These are phyloP conservation scores for Starmerella etchellsii DNA, from an alignment of 805 yeast species.

Conservation along the genomic window DNA sequence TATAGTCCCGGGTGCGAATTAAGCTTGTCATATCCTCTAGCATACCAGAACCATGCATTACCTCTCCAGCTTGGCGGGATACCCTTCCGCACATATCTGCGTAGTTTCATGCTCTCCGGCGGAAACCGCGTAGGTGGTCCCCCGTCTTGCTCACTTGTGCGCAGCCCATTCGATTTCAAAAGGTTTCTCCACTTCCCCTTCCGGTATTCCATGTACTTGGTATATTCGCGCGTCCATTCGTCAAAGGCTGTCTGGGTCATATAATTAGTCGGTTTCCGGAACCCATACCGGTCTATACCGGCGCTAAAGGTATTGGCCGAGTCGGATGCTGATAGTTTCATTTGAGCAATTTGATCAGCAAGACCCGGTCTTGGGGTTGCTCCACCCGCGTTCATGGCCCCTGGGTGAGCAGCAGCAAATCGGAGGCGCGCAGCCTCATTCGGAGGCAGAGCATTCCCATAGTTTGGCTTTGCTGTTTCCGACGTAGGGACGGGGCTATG, in stretches of 20 bases:
- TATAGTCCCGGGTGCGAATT: constrained; percentile 63
- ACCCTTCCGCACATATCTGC: constrained; percentile 76
- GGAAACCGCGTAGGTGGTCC: constrained; percentile 31
- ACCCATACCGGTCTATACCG: constrained; percentile 66
- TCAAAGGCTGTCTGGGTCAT: constrained; percentile 48
- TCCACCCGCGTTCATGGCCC: too few species aligned
- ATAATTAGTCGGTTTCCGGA: constrained; percentile 50
- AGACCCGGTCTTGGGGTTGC: too few species aligned
- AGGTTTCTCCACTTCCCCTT: constrained; percentile 65
- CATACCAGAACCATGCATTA: constrained; percentile 90
- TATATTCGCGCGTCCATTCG: constrained; percentile 61
- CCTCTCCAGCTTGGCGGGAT: constrained; percentile 98
- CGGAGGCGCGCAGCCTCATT: constrained; percentile 2
- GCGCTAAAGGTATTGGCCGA: constrained; percentile 14
- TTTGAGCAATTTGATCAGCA: neutral
- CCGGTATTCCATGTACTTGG: constrained; percentile 48
- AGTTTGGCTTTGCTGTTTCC: neutral
- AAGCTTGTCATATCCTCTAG: constrained; percentile 65
- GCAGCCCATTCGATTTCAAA: constrained; percentile 56
- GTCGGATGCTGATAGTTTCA: constrained; percentile 4
- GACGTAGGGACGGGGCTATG: neutral
- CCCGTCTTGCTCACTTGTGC: constrained; percentile 25
- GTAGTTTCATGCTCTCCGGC: constrained; percentile 31
- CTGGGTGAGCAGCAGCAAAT: too few species aligned
- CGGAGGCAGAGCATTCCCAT: neutral